These are phyloP conservation scores for Psidium guajava DNA, from an alignment of 345 rosid genomes.

Conservation along the genomic window DNA sequence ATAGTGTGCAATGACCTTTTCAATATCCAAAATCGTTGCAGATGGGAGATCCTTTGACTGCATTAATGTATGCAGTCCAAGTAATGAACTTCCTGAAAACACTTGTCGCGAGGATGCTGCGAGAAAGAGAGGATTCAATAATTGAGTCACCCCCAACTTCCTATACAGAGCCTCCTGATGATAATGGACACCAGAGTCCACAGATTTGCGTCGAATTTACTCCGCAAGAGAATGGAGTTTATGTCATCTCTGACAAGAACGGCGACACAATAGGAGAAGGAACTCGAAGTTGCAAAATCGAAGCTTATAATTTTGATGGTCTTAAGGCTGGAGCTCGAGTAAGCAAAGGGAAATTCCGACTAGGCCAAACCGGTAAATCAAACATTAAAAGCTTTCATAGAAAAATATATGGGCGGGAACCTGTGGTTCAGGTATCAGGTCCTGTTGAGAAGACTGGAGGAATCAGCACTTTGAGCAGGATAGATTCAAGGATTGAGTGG, in stretches of 20 bases:
- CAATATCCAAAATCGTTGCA: conserved; percentile 16
- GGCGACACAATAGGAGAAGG: conserved; percentile 17
- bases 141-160: conserved; percentile 25
- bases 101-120: conserved; percentile 41
- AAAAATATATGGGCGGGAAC: conserved; percentile 11
- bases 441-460: conserved; percentile 25
- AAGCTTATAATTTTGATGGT: conserved; percentile 1
- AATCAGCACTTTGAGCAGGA: conserved; percentile 38
- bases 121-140: conserved; percentile 54
- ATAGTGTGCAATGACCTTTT: background rate
- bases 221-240: conserved; percentile 18
- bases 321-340: background rate
- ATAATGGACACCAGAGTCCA: conserved; percentile 42
- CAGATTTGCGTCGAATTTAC: conserved; percentile 11
- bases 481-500: conserved; percentile 48
- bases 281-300: conserved; percentile 2
- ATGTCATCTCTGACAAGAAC: conserved; percentile 6
- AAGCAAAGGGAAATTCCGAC: conserved; percentile 8
- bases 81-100: conserved; percentile 90
- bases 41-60: conserved; percentile 92
- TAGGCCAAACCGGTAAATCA: conserved; percentile 29
- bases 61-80: conserved; percentile 80
- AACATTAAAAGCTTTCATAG: conserved; percentile 8
- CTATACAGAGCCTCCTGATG: conserved; percentile 48
- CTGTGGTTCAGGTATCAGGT: conserved; percentile 12